Base-by-base conservation (phyloP, 306 rosid genomes). In the Prunus dulcis region DNA sequence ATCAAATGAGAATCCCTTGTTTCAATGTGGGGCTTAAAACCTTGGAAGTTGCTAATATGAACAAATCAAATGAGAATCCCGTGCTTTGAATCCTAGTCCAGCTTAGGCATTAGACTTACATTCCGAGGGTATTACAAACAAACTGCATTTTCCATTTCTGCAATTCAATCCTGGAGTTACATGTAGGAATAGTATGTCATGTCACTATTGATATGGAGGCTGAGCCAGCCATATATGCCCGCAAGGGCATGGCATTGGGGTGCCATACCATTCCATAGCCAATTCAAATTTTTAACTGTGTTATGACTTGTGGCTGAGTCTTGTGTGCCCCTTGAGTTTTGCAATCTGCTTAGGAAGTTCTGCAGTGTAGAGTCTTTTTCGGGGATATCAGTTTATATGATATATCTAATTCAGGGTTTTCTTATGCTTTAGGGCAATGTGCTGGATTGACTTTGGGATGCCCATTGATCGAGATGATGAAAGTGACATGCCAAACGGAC, bases 401-500 rank as follows among this genome's bases (percentile, higher is more conserved):
- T 63, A 46, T 78, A 53, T 66, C 81, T 86, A 64, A 87, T 82
- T 68, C 80, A 50, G 53, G 78, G 41, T 53, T 80, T 52, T 69
- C 79, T 56, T 32, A 64, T 77, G 19, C 68, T 81, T 67, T 82
- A 96, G 99, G 92, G 98, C 99, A 7, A 88, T 89, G 96, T 96
- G 99, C 87, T 81, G 85, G 81, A 96, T 96, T 57, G 99, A 96
- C 83, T 92, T 96, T 71, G 89, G 90, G 70, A 78, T 86, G 82
- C 91, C 98, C 0, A 86, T 96, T 76, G 96, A 88, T 72, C 91
- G 82, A 76, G 93, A 96, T 41, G 85, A 81, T 41, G 99, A 89
- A 61, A 82, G 74, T 71, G 87, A 82, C 64, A 61, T 65, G 74
- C 66, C 76, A 63, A 78, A 69, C 53, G 87, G 85, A 64, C 90